Percentiles rank a stretch among this genome's conserved stretches.
Conservation (phyloP, 176 grass and related monocot species). For the Elaeis guineensis region DNA sequence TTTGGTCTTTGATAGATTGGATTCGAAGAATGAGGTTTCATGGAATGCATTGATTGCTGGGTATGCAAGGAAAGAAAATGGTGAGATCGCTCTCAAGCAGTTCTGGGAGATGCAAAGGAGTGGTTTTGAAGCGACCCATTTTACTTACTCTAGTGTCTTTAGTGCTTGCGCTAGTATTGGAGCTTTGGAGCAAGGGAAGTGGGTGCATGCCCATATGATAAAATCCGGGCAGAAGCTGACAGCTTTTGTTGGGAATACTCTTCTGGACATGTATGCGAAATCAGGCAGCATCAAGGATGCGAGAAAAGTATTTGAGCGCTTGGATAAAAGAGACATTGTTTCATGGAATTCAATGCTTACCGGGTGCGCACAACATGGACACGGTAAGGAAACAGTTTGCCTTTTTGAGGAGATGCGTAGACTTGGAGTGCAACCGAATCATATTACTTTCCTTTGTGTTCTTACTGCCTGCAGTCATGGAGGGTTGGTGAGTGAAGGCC, state of each 20-base stretch:
- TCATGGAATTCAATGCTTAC: slow-evolving; percentile 77
- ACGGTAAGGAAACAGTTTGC: slow-evolving; percentile 34
- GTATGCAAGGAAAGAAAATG: slow-evolving; percentile 44
- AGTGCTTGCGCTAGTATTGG: slow-evolving; percentile 37
- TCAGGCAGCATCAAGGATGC: slow-evolving; percentile 50
- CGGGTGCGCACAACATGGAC: slow-evolving; percentile 45
- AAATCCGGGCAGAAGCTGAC: slow-evolving; percentile 51
- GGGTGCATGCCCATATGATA: slow-evolving; percentile 66
- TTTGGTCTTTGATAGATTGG: slow-evolving; percentile 33
- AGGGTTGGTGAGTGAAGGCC: slow-evolving; percentile 54
- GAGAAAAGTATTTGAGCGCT: slow-evolving; percentile 50
- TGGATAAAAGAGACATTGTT: slow-evolving; percentile 45
- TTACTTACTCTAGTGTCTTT: slow-evolving; percentile 63
- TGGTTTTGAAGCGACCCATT: slow-evolving; percentile 40
- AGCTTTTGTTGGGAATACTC: slow-evolving; percentile 43
- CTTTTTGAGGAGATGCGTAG: slow-evolving; percentile 56
- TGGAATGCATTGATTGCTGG: slow-evolving; percentile 66
- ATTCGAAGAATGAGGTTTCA: slow-evolving; percentile 53
- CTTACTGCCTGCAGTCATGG: slow-evolving; percentile 61
- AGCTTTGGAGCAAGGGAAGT: slow-evolving; percentile 59
- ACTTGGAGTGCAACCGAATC: slow-evolving; percentile 42
- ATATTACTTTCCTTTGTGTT: slow-evolving; percentile 49
- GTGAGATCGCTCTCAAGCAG: slow-evolving; percentile 23
- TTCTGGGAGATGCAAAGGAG: slow-evolving; percentile 54
- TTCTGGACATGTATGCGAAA: slow-evolving; percentile 71